A percentile compares a stretch with the other conserved stretches of the same genome.
phyloP scores from a whole-genome alignment of 257 asterid species.

The Prunella vulgaris region DNA sequence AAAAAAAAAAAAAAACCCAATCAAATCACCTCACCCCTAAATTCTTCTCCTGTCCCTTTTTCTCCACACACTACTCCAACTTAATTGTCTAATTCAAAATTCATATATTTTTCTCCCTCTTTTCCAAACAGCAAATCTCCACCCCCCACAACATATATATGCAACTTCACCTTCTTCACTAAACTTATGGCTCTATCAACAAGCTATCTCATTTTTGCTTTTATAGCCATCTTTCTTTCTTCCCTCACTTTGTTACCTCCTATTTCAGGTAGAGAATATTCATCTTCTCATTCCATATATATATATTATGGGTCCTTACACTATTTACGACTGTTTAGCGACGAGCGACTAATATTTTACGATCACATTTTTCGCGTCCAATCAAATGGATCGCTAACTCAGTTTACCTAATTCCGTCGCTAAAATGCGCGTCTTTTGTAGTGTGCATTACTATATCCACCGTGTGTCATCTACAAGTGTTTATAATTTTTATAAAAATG shows the following conservation, averaged over 20 bases:
- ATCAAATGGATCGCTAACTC: too few species aligned
- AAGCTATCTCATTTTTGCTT: constrained; percentile 34
- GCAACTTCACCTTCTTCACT: background rate
- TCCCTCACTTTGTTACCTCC: constrained; percentile 37
- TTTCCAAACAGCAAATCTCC: background rate
- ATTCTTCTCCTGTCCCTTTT: constrained; percentile 38
- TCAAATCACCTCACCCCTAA: constrained; percentile 17
- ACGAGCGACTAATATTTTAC: too few species aligned
- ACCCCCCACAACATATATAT: background rate
- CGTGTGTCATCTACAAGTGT: too few species aligned
- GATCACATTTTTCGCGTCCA: too few species aligned
- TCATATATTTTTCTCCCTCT: background rate
- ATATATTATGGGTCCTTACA: background rate
- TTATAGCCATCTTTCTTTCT: constrained; percentile 31
- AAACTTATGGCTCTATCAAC: constrained; percentile 30
- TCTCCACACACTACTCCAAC: constrained; percentile 19
- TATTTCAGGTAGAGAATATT: constrained; percentile 38
- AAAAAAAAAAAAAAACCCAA: too few species aligned
- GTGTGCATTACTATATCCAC: too few species aligned
- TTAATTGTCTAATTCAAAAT: constrained; percentile 27
- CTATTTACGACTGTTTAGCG: too few species aligned
- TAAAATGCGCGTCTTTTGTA: too few species aligned
- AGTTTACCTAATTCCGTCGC: too few species aligned
- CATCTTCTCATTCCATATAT: background rate
- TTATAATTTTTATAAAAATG: too few species aligned